Base-by-base conservation (phyloP, 805 yeast species). In the Zygosaccharomyces siamensis region DNA sequence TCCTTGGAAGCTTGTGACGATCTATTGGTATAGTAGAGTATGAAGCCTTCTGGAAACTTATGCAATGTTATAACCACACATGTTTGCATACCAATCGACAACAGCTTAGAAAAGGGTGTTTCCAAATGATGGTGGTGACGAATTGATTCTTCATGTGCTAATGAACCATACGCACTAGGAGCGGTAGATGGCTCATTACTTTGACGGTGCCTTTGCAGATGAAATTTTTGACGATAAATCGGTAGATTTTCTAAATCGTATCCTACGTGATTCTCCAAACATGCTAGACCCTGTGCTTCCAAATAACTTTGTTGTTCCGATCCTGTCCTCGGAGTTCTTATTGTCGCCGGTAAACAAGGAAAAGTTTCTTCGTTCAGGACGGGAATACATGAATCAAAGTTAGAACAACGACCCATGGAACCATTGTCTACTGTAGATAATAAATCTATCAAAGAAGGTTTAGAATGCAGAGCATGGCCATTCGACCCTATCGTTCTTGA, bases 1-100 rank as follows among this genome's bases (percentile, higher is more conserved):
- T 74, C 67, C 4, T 72, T 71, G 4, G 58, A 50, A 20, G 52
- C 57, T 8, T 61, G 54, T 2, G 56, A 40, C 2, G 54, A 41
- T 28, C 56, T 50, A 93, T 89, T 30, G 85, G 86, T 65, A 45
- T 65, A 67, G 64, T 79, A 92, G 40, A 95, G 84, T 47, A 92
- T 81, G 60, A 92, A 87, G 0, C 99, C 99, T 68, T 92, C 99
- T 0, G 99, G 99, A 23, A 92, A 74, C 64, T 93, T 90, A 69
- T 92, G 99, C 26, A 93, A 68, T 0, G 95, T 79, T 26, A 92
- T 80, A 0, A 96, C 98, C 44, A 90, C 64, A 5, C 90, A 81
- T 0, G 98, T 92, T 65, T 93, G 97, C 20, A 93, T 65, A 3
- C 97, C 97, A 49, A 92, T 89, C 4, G 95, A 79, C 8, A 92